Percentiles rank a stretch among this genome's conserved stretches.
Conservation (phyloP, 2,329 filamentous ascomycete genomes). For the Phialocephala sp. region DNA sequence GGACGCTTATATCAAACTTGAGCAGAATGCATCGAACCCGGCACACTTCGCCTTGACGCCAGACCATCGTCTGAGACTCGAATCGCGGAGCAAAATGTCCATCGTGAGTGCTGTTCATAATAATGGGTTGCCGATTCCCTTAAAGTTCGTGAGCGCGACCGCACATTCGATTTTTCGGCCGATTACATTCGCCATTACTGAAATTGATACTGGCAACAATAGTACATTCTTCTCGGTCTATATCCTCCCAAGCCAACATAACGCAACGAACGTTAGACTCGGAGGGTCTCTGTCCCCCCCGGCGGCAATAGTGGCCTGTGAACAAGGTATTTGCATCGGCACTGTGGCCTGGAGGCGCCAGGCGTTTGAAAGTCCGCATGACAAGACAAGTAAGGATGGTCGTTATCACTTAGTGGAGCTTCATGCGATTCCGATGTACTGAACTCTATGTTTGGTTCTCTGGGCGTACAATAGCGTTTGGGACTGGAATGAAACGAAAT, state of each 20-base stretch:
- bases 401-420: background rate
- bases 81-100: background rate
- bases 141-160: background rate
- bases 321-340: background rate
- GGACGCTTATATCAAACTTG: background rate
- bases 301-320: background rate
- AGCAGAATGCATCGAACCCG: background rate
- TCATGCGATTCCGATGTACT: background rate
- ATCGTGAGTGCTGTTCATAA: background rate
- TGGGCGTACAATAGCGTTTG: background rate
- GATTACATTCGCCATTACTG: background rate
- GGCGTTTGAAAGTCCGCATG: background rate
- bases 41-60: background rate
- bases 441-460: background rate
- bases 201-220: background rate
- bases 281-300: too few species aligned
- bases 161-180: background rate
- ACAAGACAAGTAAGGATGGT: background rate
- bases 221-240: background rate
- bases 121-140: background rate
- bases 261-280: too few species aligned
- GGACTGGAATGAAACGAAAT: background rate
- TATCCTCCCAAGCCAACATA: background rate
- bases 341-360: background rate
- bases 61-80: background rate